Percentiles rank a stretch among this genome's conserved stretches.
These are phyloP conservation scores for Crucihimalaya himalaica DNA, from an alignment of 345 rosid species.

Conservation along the genomic window DNA sequence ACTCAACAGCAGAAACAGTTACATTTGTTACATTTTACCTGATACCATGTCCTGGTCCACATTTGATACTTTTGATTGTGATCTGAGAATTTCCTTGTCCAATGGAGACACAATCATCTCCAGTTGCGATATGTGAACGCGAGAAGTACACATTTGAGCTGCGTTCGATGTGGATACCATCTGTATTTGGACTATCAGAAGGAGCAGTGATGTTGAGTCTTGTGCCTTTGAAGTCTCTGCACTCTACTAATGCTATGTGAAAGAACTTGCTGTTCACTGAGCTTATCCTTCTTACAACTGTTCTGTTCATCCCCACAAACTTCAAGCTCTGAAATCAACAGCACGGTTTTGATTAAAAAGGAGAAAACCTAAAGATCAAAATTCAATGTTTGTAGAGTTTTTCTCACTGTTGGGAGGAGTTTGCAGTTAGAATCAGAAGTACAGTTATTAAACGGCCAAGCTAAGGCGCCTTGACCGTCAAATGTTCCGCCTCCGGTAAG, in stretches of 20 bases:
- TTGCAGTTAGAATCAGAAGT: slow-evolving; percentile 35
- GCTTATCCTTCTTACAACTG: slow-evolving; percentile 47
- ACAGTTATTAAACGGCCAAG: slow-evolving; percentile 47
- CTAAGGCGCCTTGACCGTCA: slow-evolving; percentile 61
- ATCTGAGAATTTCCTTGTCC: slow-evolving; percentile 46
- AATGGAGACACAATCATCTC: slow-evolving; percentile 62
- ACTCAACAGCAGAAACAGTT: neutral
- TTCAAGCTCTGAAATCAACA: slow-evolving; percentile 48
- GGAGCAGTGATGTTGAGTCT: slow-evolving; percentile 51
- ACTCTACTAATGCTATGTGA: slow-evolving; percentile 59
- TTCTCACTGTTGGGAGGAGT: slow-evolving; percentile 50
- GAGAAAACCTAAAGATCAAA: slow-evolving; percentile 3
- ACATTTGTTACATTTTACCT: slow-evolving; percentile 29
- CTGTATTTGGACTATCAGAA: slow-evolving; percentile 60
- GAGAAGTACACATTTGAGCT: slow-evolving; percentile 39
- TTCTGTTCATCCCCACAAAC: slow-evolving; percentile 56
- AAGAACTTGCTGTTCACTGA: slow-evolving; percentile 69
- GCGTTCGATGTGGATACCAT: slow-evolving; percentile 53
- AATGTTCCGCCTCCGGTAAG: slow-evolving; percentile 59
- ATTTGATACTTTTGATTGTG: slow-evolving; percentile 39
- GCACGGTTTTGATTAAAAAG: neutral
- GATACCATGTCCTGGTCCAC: slow-evolving; percentile 52
- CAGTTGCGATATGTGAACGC: slow-evolving; percentile 48
- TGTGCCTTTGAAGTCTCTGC: slow-evolving; percentile 54
- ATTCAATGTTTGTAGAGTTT: neutral